Conservation (phyloP, 192 early-diverging fungal genomes). For the Cladochytrium replicatum region DNA sequence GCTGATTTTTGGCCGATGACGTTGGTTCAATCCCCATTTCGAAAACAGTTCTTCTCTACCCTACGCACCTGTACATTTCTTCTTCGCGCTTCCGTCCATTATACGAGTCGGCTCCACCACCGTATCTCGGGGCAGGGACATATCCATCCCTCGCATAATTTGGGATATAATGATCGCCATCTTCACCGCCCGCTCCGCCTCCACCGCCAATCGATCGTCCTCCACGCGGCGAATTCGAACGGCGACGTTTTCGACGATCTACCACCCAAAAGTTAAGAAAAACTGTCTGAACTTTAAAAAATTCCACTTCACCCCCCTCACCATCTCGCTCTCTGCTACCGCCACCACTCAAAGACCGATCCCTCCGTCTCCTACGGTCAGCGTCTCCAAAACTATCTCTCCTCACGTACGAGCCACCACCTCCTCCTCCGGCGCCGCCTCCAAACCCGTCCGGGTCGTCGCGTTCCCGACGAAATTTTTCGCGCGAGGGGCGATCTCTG, state of each 20-base stretch:
- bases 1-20: not conserved
- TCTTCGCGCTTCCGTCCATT: constrained; percentile 10
- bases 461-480: constrained; percentile 21
- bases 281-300: no score
- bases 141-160: constrained; percentile 77
- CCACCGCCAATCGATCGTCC: constrained; percentile 4
- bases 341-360: constrained; percentile 10
- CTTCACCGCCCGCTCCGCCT: constrained; percentile 24
- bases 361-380: constrained; percentile 8
- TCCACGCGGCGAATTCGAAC: constrained; percentile 6
- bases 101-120: constrained; percentile 22
- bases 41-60: not conserved
- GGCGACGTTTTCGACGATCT: constrained; percentile 8
- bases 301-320: no score
- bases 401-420: not conserved
- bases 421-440: no score
- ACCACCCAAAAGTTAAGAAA: no score
- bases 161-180: constrained; percentile 73
- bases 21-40: not conserved
- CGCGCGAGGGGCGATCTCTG: constrained; percentile 3
- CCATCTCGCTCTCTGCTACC: no score
- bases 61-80: constrained; percentile 6
- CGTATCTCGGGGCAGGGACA: constrained; percentile 44
- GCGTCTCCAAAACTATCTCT: constrained; percentile 17
- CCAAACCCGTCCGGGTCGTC: no score